These are phyloP conservation scores for Telopea speciosissima DNA, from an alignment of 177 flowering plant species.

Conservation along the genomic window DNA sequence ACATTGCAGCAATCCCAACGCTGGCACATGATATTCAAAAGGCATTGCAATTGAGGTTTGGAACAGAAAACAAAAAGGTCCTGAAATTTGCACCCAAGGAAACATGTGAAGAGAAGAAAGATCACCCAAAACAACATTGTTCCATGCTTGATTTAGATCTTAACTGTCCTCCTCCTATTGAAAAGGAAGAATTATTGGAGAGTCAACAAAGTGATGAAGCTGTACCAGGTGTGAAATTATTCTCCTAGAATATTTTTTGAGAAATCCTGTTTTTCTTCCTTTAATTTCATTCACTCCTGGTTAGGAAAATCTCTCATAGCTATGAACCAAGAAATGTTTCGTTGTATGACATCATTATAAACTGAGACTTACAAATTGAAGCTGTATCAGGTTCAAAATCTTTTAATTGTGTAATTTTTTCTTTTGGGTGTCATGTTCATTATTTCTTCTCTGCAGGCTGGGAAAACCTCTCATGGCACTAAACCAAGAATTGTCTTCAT, in stretches of 20 bases:
- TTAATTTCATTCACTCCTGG: too few relatives aligned
- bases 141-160: slow-evolving; percentile 34
- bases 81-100: slow-evolving; percentile 4
- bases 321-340: too few relatives aligned
- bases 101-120: slow-evolving; percentile 7
- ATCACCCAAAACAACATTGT: slow-evolving; percentile 9
- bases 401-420: background rate
- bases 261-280: too few relatives aligned
- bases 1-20: slow-evolving; percentile 28
- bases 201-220: slow-evolving; percentile 16
- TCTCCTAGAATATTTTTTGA: background rate
- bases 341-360: too few relatives aligned
- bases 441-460: background rate
- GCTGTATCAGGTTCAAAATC: slow-evolving; percentile 29
- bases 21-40: slow-evolving; percentile 27
- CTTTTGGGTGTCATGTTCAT: background rate
- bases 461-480: background rate
- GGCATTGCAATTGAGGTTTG: slow-evolving; percentile 16
- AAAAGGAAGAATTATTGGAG: slow-evolving; percentile 11
- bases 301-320: too few relatives aligned
- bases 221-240: slow-evolving; percentile 29
- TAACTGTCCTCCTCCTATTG: slow-evolving; percentile 41
- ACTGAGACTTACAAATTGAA: slow-evolving; percentile 2
- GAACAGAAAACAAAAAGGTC: slow-evolving; percentile 13
- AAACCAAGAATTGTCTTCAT: background rate